These are phyloP conservation scores for Aspergillus neoniger DNA, from an alignment of 2,329 filamentous ascomycete genomes.

Conservation along the genomic window DNA sequence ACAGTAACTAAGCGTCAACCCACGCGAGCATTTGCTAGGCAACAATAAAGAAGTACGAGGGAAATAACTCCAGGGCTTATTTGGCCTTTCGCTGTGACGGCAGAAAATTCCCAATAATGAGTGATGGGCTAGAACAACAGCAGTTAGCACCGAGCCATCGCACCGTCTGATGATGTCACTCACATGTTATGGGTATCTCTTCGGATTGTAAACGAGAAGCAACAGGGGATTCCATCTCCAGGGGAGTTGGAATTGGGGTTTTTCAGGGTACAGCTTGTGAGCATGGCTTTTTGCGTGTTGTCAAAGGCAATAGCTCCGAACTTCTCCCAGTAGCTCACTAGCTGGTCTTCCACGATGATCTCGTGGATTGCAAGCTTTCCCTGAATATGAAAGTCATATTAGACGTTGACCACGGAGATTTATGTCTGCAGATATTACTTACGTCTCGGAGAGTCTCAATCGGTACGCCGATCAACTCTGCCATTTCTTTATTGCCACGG, in stretches of 20 bases:
- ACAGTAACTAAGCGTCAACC: background rate
- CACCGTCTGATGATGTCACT: constrained; percentile 42
- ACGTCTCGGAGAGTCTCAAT: constrained; percentile 90
- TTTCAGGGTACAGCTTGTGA: constrained; percentile 91
- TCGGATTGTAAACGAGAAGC: constrained; percentile 95
- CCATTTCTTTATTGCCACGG: constrained; percentile 97
- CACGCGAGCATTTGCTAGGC: background rate
- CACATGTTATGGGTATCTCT: constrained; percentile 96
- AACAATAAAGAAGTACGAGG: background rate
- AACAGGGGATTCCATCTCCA: constrained; percentile 80
- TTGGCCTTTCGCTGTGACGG: constrained; percentile 70
- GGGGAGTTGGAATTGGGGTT: constrained; percentile 69
- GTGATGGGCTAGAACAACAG: constrained; percentile 67
- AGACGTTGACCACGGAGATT: background rate
- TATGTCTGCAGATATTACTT: constrained; percentile 42
- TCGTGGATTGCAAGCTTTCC: constrained; percentile 94
- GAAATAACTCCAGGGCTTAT: constrained; percentile 18
- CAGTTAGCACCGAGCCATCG: constrained; percentile 1
- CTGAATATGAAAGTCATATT: constrained; percentile 48
- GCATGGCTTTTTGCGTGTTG: constrained; percentile 85
- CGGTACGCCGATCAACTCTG: constrained; percentile 88
- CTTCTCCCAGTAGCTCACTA: constrained; percentile 98
- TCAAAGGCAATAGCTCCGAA: constrained; percentile 98
- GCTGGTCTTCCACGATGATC: constrained; percentile 89
- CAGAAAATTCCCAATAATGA: constrained; percentile 96